Percentiles rank a stretch among this genome's conserved stretches.
Evolutionary conservation across 495 filamentous ascomycete genomes (phyloP).

Genomic region (Aspergillus olivimuriae): DNA sequence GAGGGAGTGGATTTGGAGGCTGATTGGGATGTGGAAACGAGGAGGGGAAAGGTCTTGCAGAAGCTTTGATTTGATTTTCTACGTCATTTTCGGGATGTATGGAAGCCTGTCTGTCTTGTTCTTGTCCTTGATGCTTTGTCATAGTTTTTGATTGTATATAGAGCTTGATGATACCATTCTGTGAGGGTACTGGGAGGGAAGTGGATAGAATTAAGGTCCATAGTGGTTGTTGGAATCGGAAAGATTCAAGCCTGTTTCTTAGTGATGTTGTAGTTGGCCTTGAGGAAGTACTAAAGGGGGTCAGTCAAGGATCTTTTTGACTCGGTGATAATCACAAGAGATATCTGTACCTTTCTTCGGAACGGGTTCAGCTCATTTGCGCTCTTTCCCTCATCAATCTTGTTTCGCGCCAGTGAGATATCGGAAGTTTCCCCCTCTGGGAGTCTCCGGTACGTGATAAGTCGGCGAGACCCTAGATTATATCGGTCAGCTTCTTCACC

Average conservation of each 20-base stretch:
- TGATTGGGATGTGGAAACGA: constrained; percentile 8
- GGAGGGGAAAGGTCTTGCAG: constrained; percentile 8
- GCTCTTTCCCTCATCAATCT: constrained; percentile 36
- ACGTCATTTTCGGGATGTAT: too few species aligned
- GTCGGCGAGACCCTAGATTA: constrained; percentile 65
- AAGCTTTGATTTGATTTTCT: constrained; percentile 16
- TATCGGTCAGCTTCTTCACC: neutral
- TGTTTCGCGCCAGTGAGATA: constrained; percentile 28
- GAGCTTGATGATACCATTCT: neutral
- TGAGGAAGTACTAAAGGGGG: too few species aligned
- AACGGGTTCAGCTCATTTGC: constrained; percentile 81
- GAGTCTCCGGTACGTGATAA: constrained; percentile 78
- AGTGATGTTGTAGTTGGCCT: too few species aligned
- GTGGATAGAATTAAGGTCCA: too few species aligned
- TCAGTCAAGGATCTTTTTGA: too few species aligned
- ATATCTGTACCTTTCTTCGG: constrained; percentile 47
- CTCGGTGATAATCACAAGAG: too few species aligned
- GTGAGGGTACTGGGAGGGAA: too few species aligned
- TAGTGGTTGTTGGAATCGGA: too few species aligned
- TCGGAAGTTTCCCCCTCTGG: constrained; percentile 52
- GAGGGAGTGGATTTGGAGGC: constrained; percentile 38
- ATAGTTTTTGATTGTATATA: neutral
- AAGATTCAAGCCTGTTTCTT: too few species aligned
- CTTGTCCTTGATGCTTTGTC: neutral
- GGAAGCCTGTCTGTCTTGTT: neutral